Base-by-base conservation (phyloP, 768 basidiomycete species). In the Dictyophora rubrovolvata region DNA sequence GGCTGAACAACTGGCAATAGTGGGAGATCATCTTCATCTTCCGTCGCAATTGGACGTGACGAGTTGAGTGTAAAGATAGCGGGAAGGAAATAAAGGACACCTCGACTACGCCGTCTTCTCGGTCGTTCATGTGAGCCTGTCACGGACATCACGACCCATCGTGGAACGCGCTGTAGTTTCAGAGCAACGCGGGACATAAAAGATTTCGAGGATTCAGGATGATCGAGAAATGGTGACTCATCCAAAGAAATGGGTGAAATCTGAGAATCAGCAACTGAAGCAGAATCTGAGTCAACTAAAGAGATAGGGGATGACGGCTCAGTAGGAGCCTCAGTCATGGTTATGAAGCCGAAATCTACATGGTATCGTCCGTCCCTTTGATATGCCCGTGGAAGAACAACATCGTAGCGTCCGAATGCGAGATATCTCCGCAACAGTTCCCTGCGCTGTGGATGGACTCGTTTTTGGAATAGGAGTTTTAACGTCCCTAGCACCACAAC, bases 31-130 rank as follows among this genome's bases (percentile, higher is more conserved):
- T 72, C 72, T 5, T 65, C 18, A 65, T 51, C 7, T 55, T 59
- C 20, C 69, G 56, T 59, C 74, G 72, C 28, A 68, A 59, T 65
- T 48, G 69, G 70, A 42, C 42, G 42, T 14, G 42, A 42, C 4
- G 42, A 14, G 14, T 72, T 68, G 10, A 81, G 75, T 3, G 86
- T 77, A 68, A 90, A 86, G 64, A 89, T 84, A 35, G 88, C 86
- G 20, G 89, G 89, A 53, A 92, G 77, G 76, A 90, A 89, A 72
- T 87, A 90, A 53, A 90, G 71, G 46, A 88, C 80, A 35, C 86
- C 83, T 46, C 83, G 78, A 52, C 78, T 78, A 69, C 59, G 75
- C 66, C 47, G 81, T 77, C 1, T 79, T 77, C 28, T 80, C 75
- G 1, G 78, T 55, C 18, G 69, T 66, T 33, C 72, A 71, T n/a